Base-by-base conservation (phyloP, 2,329 filamentous ascomycete species). In the Dryadomyces quercivorus region DNA sequence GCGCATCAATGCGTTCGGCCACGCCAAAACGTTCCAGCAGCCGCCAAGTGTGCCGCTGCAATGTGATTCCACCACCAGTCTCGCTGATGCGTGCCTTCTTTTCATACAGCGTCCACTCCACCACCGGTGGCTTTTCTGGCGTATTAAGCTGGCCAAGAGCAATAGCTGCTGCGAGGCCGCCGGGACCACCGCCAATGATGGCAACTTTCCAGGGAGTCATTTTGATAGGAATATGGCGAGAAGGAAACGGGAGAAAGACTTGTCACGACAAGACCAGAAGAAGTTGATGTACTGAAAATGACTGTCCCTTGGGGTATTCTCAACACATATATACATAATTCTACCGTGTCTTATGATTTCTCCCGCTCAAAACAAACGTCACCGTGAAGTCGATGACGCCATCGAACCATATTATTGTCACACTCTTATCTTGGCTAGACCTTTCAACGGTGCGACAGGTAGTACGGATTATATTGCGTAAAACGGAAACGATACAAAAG, bases 21-120 rank as follows among this genome's bases (percentile, higher is more conserved):
- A 63, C 64, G 2, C 65, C 67, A 9, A 66, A 62, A 48, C 60
- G 59, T 56, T 66, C 63, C 5, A 70, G 61, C 55, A 69, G 59
- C 12, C 63, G 63, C 67, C 67, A 70, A 1, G 67, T 69, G 44
- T 68, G 62, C 1, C 56, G 60, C 45, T 69, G 66, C 5, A 70
- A 54, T 31, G 63, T 67, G 50, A 70, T 68, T n/a, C 68, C 68
- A 5, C 65, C 66, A 7, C 68, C 67, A 0, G 65, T 67, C 52
- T 70, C 68, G 20, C 67, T 68, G 53, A 70, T 56, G 1, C 56
- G 57, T 4, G 55, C 50, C 21, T 60, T 59, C 52, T 61, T 61
- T 46, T 67, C 61, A 40, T 66, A 66, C 59, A 3, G 56, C 13
- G 31, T 59, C 59, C 20, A 60, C 65, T 66, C 63, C n/a, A 69